Evolutionary conservation across 495 filamentous ascomycete genomes (phyloP).

Genomic region (Trichoderma asperelloides): DNA sequence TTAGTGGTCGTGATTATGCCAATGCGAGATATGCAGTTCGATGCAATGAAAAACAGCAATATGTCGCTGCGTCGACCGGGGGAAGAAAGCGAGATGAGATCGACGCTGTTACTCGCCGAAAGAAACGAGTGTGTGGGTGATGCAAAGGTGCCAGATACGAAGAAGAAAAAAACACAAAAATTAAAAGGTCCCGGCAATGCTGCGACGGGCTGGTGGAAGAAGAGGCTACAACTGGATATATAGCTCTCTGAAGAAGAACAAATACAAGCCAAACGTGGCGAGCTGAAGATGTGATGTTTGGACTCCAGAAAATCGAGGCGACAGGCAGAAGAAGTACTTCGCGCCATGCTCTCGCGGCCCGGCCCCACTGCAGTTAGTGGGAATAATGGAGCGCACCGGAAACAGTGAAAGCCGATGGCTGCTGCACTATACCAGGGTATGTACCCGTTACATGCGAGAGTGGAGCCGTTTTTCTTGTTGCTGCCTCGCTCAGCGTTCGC

Average conservation of each 20-base stretch:
- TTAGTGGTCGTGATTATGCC: neutral
- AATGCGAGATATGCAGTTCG: neutral
- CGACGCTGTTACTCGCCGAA: neutral
- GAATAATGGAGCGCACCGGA: neutral
- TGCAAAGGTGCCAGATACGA: neutral
- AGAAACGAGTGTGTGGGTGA: neutral
- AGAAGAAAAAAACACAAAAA: neutral
- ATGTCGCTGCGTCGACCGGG: neutral
- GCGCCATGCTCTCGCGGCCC: neutral
- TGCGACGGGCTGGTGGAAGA: neutral
- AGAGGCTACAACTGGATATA: neutral
- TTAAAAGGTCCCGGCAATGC: neutral
- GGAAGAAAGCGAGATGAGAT: neutral
- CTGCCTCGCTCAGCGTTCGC: too few species aligned
- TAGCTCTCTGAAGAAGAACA: neutral
- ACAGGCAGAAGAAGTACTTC: neutral
- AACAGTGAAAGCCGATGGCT: slow-evolving; percentile 2
- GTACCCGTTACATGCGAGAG: neutral
- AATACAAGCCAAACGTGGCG: neutral
- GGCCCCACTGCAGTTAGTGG: neutral
- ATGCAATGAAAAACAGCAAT: neutral
- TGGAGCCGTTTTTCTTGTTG: too few species aligned
- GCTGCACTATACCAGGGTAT: neutral
- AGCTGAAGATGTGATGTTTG: neutral
- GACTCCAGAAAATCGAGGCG: neutral